These are phyloP conservation scores for Musa schizocarpa DNA, from an alignment of 176 grass and related monocot genomes.

Conservation along the genomic window DNA sequence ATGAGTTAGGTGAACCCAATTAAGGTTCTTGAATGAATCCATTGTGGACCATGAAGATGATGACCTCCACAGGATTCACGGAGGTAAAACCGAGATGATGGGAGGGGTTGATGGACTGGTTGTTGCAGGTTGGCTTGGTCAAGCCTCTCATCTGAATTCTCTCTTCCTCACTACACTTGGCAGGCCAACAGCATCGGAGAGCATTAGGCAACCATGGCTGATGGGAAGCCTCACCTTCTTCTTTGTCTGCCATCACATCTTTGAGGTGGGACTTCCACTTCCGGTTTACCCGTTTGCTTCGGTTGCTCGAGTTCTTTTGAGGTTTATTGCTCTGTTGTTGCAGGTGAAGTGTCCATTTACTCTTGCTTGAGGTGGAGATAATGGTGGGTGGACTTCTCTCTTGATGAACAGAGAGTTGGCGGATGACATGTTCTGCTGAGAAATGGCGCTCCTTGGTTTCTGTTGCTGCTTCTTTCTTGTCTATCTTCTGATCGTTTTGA, in stretches of 20 bases:
- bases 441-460: constrained; percentile 10
- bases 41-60: no score
- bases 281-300: neutral
- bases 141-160: neutral
- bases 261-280: neutral
- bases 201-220: neutral
- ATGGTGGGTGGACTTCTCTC: neutral
- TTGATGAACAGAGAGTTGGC: neutral
- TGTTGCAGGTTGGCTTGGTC: neutral
- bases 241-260: neutral
- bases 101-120: no score
- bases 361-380: neutral
- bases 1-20: no score
- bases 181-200: neutral
- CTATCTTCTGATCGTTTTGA: constrained; percentile 20
- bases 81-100: no score
- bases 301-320: neutral
- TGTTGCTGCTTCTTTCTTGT: constrained; percentile 22
- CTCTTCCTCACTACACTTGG: neutral
- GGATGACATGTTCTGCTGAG: neutral
- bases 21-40: no score
- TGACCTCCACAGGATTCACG: no score
- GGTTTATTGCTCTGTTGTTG: neutral
- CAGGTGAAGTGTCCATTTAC: neutral
- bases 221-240: neutral